A percentile compares a stretch with the other conserved stretches of the same genome.
Evolutionary conservation across 768 basidiomycete genomes (phyloP).

Genomic region (Psilocybe tampanensis): DNA sequence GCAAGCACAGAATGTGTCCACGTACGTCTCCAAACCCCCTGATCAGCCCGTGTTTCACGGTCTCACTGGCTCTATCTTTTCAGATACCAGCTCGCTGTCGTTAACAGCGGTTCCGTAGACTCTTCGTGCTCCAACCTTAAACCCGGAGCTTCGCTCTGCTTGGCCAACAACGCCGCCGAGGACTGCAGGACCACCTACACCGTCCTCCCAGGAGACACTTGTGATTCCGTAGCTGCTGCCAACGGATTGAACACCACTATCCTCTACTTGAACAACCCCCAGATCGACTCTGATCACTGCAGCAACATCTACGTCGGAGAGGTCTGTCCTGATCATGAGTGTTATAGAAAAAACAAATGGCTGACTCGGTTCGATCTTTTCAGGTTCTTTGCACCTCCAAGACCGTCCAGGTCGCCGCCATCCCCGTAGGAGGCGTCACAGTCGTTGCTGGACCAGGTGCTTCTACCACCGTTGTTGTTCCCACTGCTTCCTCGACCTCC

Average conservation of each 20-base stretch:
- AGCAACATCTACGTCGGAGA: slow-evolving; percentile 61
- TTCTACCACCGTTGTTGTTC: slow-evolving; percentile 7
- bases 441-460: slow-evolving; percentile 16
- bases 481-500: slow-evolving; percentile 3
- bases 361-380: not conserved
- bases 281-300: slow-evolving; percentile 49
- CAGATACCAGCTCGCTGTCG: slow-evolving; percentile 58
- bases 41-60: not conserved
- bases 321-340: slow-evolving; percentile 35
- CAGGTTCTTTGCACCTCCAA: slow-evolving; percentile 29
- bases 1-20: slow-evolving; percentile 45
- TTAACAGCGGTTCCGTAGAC: slow-evolving; percentile 54
- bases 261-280: slow-evolving; percentile 65
- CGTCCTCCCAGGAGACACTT: slow-evolving; percentile 52
- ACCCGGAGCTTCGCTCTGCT: slow-evolving; percentile 53
- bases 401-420: slow-evolving; percentile 25
- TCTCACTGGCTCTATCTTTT: not conserved
- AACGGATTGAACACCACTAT: slow-evolving; percentile 47
- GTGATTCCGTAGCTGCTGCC: slow-evolving; percentile 40
- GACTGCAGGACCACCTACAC: slow-evolving; percentile 60
- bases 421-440: slow-evolving; percentile 22
- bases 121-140: slow-evolving; percentile 57
- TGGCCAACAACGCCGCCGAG: slow-evolving; percentile 47
- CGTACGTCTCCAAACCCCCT: slow-evolving; percentile 29
- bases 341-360: not conserved